Base-by-base conservation (phyloP, 2,329 filamentous ascomycete genomes). In the Penicillium sp. region DNA sequence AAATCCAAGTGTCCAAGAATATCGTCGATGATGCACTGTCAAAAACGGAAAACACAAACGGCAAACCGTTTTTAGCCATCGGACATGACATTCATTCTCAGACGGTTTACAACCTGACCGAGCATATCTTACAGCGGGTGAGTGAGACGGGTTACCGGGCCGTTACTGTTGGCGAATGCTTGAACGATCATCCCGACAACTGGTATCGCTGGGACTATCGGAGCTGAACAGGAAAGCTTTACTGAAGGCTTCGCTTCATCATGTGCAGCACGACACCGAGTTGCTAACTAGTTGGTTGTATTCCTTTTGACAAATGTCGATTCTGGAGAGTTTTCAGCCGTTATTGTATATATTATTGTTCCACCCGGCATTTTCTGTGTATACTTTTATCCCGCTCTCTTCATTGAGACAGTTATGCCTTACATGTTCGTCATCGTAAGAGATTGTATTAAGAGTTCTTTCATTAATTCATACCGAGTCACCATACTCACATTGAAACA, bases 91-190 rank as follows among this genome's bases (percentile, higher is more conserved):
- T 74, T 2, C 74, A 76, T 58, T 66, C 74, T 23, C 74, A 76
- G 58, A 76, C 73, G 1, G 72, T 74, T 6, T 68, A 72, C 59
- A 76, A 75, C 42, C 66, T 76, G 42, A 76, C 74, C 1, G 65
- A 70, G 48, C 66, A 76, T 57, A 75, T 76, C 71, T 60, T 76
- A 33, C 62, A 68, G 23, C 64, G 60, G 38, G 61, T 71, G 30
- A 57, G 58, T 28, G 63, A 63, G 23, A 63, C 68, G 18, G 67
- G 68, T 5, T 75, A 71, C 57, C 66, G 66, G 47, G 67, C 74
- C 3, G 71, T 76, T 47, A 76, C 75, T n/a, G 66, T 77, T 8
- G 75, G 74, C 20, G 73, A 77, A 53, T 77, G 75, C 58, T 64
- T 77, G 6, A 65, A 64, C 12, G 74, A 77, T 40, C 65, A 69